Evolutionary conservation across 495 filamentous ascomycete genomes (phyloP), one percentile per base, ranked within the genome.

Genomic region (Pseudevernia furfuracea): DNA sequence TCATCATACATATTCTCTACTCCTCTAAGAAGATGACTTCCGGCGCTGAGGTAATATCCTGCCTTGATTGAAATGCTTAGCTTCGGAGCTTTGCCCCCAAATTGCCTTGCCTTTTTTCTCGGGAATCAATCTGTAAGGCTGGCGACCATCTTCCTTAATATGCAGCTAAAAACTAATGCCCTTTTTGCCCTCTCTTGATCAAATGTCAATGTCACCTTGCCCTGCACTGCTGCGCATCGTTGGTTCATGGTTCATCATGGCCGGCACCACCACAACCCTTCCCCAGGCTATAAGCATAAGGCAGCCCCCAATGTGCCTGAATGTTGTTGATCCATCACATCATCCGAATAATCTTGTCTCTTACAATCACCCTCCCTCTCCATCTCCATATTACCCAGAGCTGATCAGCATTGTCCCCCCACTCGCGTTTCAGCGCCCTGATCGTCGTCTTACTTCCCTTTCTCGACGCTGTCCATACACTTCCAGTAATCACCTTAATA

Each of bases 271-370:
- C 52, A 49, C 46, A 34, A 57, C 28, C 28, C 30, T 34, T 17
- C 52, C 52, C 52, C 52, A 34, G 52, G 19, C 52, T 63, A 63
- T 63, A 63, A 63, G 52, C 61, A 63, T 48, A 58, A 63, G 61
- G 52, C 38, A 63, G 61, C 52, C 61, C 61, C 61, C 61, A 63
- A 41, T 30, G 52, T 34, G 28, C 61, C 41, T 57, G 61, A 46
- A 63, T 41, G 52, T 57, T 63, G 61, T 57, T 58, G 61, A 63
- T 63, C 61, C 61, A 25, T 58, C 53, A 30, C 14, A 43, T 63
- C 61, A 63, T 36, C 52, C 52, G 58, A 58, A 63, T 36, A 63
- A n/a, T 58, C 38, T 57, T 37, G n/a, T 58, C 25, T 34, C 53
- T 41, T 41, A 43, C 61, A n/a, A n/a, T n/a, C 9, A 52, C 38